phyloP scores from a whole-genome alignment of 2,329 filamentous ascomycete species.

The Alternaria arbusti region DNA sequence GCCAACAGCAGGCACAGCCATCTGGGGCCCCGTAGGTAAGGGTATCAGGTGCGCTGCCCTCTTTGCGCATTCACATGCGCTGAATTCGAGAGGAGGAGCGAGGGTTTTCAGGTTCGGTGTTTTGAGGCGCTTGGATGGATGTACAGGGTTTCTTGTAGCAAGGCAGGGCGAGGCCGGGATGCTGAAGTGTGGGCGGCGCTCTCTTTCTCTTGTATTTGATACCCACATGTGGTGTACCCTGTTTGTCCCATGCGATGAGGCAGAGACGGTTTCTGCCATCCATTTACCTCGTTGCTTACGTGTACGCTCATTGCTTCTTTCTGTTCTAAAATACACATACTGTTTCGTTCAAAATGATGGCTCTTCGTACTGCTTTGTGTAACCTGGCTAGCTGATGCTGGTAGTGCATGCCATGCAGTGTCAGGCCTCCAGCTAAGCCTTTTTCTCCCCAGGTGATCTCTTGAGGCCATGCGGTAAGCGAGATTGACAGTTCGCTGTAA shows the following conservation, averaged over 20 bases:
- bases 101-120: not conserved
- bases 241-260: not conserved
- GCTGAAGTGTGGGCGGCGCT: not conserved
- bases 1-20: conserved; percentile 8
- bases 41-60: not conserved
- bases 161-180: not conserved
- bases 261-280: not conserved
- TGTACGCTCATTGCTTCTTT: conserved; percentile 2
- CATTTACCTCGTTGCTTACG: not conserved
- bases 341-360: not conserved
- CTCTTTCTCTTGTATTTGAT: conserved; percentile 8
- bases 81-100: not conserved
- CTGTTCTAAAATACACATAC: not conserved
- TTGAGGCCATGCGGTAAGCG: conserved; percentile 2
- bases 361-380: not conserved
- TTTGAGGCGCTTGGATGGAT: not conserved
- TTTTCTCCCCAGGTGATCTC: not conserved
- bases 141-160: not conserved
- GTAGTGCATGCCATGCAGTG: not conserved
- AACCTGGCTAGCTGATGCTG: not conserved
- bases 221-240: conserved; percentile 12
- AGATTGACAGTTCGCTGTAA: conserved; percentile 4
- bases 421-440: not conserved
- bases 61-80: not conserved
- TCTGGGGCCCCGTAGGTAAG: conserved; percentile 2